Percentiles rank a stretch among this genome's conserved stretches.
Conservation (phyloP, 2,329 filamentous ascomycete genomes). For the Erysiphe neolycopersici region DNA sequence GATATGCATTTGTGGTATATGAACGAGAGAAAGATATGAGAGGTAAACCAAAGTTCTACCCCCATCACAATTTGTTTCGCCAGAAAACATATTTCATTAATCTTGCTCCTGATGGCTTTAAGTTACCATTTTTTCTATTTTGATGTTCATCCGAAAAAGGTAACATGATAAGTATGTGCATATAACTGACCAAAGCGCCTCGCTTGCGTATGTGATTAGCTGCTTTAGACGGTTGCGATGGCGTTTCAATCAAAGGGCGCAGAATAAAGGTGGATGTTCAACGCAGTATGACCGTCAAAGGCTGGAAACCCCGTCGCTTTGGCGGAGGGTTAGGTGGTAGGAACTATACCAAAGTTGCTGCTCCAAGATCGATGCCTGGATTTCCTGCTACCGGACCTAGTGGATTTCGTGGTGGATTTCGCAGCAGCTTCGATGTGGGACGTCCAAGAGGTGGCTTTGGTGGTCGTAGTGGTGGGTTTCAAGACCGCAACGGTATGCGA, state of each 20-base stretch:
- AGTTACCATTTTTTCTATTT: slow-evolving; percentile 14
- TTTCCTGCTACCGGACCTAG: slow-evolving; percentile 26
- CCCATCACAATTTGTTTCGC: slow-evolving; percentile 10
- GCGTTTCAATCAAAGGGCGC: slow-evolving; percentile 75
- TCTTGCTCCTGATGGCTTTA: slow-evolving; percentile 14
- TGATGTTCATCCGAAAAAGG: slow-evolving; percentile 14
- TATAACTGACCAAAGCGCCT: slow-evolving; percentile 41
- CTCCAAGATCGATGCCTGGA: slow-evolving; percentile 38
- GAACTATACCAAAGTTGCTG: slow-evolving; percentile 64
- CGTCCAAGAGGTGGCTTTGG: slow-evolving; percentile 23
- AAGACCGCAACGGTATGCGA: slow-evolving; percentile 11
- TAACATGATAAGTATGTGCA: slow-evolving; percentile 24
- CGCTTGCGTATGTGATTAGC: slow-evolving; percentile 40
- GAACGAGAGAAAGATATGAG: slow-evolving; percentile 98
- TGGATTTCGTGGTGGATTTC: slow-evolving; percentile 19
- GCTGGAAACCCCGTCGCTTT: slow-evolving; percentile 76
- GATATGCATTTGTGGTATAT: slow-evolving; percentile 92
- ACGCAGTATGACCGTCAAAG: slow-evolving; percentile 75
- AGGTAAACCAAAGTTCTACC: slow-evolving; percentile 40
- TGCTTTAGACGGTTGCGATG: slow-evolving; percentile 66
- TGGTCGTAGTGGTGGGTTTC: slow-evolving; percentile 11
- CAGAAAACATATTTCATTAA: slow-evolving; percentile 11
- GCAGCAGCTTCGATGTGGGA: slow-evolving; percentile 16
- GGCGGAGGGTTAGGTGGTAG: slow-evolving; percentile 81
- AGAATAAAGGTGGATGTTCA: slow-evolving; percentile 89